These are phyloP conservation scores for Tuber calosporum DNA, from an alignment of 495 filamentous ascomycete species.

Conservation along the genomic window DNA sequence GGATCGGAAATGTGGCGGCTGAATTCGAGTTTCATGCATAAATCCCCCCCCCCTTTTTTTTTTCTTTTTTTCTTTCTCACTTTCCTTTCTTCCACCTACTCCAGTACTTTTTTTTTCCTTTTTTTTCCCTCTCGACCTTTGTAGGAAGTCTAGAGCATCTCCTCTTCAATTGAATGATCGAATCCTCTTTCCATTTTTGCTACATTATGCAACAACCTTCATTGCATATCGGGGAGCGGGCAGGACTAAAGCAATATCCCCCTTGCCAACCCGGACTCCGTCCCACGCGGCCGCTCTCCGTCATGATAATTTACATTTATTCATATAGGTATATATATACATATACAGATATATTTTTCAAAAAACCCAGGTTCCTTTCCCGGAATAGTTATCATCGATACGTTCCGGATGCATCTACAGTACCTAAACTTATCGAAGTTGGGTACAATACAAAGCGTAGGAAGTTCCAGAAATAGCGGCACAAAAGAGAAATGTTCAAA, in stretches of 20 bases:
- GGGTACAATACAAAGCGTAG: background rate
- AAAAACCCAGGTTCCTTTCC: background rate
- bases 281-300: constrained; percentile 1
- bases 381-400: background rate
- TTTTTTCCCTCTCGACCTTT: background rate
- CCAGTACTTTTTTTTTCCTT: background rate
- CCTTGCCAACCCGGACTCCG: background rate
- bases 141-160: background rate
- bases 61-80: background rate
- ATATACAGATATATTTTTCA: background rate
- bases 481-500: background rate
- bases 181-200: background rate
- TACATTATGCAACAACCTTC: background rate
- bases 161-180: too few species aligned
- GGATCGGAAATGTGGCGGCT: constrained; percentile 1
- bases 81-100: background rate
- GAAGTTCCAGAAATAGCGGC: background rate
- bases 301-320: background rate
- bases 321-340: background rate
- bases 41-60: constrained; percentile 1
- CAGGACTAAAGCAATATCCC: background rate
- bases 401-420: background rate
- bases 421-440: background rate
- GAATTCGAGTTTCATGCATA: background rate
- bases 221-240: constrained; percentile 4